These are phyloP conservation scores for Argentina anserina DNA, from an alignment of 306 rosid genomes.

Conservation along the genomic window DNA sequence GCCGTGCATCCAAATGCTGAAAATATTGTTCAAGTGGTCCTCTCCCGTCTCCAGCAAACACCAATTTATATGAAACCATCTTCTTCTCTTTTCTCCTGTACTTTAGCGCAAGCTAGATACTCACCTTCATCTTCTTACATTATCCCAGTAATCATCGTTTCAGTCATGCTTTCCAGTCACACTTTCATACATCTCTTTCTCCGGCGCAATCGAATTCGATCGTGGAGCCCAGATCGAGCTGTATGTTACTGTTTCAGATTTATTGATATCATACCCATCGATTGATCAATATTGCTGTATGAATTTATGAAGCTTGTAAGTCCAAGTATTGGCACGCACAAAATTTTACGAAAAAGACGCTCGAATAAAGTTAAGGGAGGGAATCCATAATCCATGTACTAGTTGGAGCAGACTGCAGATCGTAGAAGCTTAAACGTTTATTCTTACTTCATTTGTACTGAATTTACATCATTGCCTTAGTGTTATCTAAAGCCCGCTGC, in stretches of 20 bases:
- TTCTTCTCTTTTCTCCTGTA: neutral
- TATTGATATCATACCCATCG: neutral
- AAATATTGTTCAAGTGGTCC: constrained; percentile 49
- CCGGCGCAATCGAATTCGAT: neutral
- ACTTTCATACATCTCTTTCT: neutral
- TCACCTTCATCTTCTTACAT: neutral
- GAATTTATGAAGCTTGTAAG: neutral
- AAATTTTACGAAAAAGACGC: constrained; percentile 5
- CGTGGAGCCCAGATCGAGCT: neutral
- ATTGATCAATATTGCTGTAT: neutral
- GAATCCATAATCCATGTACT: neutral
- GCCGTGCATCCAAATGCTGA: constrained; percentile 34
- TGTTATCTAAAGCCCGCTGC: neutral
- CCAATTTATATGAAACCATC: neutral
- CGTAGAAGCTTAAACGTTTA: neutral
- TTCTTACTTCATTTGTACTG: neutral
- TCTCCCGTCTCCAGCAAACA: constrained; percentile 6
- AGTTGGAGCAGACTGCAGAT: neutral
- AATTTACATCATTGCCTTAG: neutral
- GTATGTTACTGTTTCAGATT: neutral
- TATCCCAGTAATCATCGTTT: neutral
- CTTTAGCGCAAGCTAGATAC: neutral
- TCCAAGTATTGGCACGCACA: constrained; percentile 14
- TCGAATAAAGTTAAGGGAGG: neutral
- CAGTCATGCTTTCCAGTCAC: neutral